Conservation (phyloP, 2,329 filamentous ascomycete genomes). For the Fusarium caatingaense region DNA sequence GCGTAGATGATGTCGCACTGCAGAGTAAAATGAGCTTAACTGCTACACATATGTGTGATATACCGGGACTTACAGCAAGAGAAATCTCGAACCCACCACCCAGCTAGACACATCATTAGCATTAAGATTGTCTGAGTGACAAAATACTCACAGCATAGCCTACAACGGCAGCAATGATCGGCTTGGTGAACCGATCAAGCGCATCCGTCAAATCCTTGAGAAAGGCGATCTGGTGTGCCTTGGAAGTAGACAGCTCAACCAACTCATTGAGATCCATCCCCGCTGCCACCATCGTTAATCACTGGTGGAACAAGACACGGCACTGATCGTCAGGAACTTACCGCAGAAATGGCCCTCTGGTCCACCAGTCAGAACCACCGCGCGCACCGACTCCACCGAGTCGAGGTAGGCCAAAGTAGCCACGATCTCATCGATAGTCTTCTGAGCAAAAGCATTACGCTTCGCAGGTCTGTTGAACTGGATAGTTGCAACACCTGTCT, state of each 20-base stretch:
- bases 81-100: constrained; percentile 38
- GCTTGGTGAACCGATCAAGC: constrained; percentile 26
- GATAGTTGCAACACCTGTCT: constrained; percentile 20
- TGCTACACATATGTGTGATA: neutral
- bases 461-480: constrained; percentile 37
- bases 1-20: constrained; percentile 52
- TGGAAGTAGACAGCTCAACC: constrained; percentile 25
- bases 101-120: constrained; percentile 13
- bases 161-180: constrained; percentile 33
- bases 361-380: constrained; percentile 28
- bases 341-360: constrained; percentile 34
- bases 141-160: constrained; percentile 21
- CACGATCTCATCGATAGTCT: constrained; percentile 29
- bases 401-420: constrained; percentile 23
- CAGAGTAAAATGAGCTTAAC: neutral
- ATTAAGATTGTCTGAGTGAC: fast-evolving
- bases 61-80: constrained; percentile 24
- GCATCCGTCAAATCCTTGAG: constrained; percentile 35
- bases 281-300: constrained; percentile 11
- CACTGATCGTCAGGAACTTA: constrained; percentile 16
- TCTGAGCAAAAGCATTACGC: constrained; percentile 34
- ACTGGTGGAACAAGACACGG: neutral
- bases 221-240: constrained; percentile 24
- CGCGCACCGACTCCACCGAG: constrained; percentile 10
- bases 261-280: constrained; percentile 36